Conservation (phyloP, 148 eudicot genomes). For the Selenicereus undatus region DNA sequence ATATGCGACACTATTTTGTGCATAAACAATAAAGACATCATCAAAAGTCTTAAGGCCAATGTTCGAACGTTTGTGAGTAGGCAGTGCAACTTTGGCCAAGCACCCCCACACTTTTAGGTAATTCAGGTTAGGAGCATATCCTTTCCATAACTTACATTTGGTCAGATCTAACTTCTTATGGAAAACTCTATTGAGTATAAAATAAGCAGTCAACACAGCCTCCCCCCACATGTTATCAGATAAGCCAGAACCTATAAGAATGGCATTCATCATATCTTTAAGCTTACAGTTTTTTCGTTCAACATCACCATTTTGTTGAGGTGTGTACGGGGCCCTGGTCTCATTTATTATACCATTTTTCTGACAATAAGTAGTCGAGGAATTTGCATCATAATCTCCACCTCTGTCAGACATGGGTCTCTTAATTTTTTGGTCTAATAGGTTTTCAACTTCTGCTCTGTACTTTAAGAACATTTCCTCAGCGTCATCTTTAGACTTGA, state of each 20-base stretch:
- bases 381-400: neutral
- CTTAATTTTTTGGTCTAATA: too few species aligned
- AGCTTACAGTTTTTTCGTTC: too few species aligned
- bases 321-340: neutral
- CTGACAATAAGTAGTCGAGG: neutral
- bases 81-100: neutral
- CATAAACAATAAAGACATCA: constrained; percentile 12
- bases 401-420: constrained; percentile 7
- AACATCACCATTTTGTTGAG: neutral
- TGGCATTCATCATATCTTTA: too few species aligned
- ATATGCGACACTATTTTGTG: constrained; percentile 10
- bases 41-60: neutral
- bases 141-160: constrained; percentile 8
- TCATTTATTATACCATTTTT: neutral
- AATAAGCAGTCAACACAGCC: too few species aligned
- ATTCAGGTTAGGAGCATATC: neutral
- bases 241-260: too few species aligned
- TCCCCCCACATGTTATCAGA: too few species aligned
- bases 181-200: too few species aligned
- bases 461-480: too few species aligned
- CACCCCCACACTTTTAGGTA: constrained; percentile 4
- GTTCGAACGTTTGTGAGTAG: neutral
- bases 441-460: too few species aligned
- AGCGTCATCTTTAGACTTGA: too few species aligned
- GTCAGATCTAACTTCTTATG: too few species aligned